phyloP scores from a whole-genome alignment of 176 grass and related monocot genomes.

The Oryza nivara region DNA sequence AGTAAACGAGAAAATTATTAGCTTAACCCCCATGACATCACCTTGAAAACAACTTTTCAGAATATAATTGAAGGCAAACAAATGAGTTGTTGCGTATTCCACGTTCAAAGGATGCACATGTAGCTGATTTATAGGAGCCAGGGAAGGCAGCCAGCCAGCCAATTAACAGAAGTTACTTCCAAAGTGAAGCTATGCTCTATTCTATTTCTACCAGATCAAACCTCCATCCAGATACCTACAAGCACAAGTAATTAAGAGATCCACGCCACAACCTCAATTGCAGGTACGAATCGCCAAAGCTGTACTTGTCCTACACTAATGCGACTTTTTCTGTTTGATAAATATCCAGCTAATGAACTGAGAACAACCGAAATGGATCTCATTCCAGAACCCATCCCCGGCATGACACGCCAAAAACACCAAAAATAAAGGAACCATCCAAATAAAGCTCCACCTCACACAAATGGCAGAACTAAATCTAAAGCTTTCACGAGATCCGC shows the following conservation, averaged over 20 bases:
- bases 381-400: neutral
- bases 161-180: conserved; percentile 13
- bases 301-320: neutral
- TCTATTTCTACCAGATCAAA: neutral
- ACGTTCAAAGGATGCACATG: conserved; percentile 18
- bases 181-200: neutral
- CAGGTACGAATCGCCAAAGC: neutral
- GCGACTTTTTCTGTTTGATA: neutral
- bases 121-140: conserved; percentile 16
- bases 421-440: neutral
- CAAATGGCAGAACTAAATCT: conserved; percentile 2
- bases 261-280: neutral
- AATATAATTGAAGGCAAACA: conserved; percentile 9
- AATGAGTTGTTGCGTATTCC: neutral
- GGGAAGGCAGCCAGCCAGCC: neutral
- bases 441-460: neutral
- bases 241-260: conserved; percentile 16
- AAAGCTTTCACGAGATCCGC: neutral
- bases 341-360: conserved; percentile 1
- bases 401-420: neutral
- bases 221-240: conserved; percentile 6
- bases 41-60: conserved; percentile 25
- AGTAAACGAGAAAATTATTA: conserved; percentile 41
- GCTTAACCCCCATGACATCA: conserved; percentile 32
- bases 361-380: conserved; percentile 17